Conservation (phyloP, 2,329 filamentous ascomycete genomes). For the Trichoderma atroviride region DNA sequence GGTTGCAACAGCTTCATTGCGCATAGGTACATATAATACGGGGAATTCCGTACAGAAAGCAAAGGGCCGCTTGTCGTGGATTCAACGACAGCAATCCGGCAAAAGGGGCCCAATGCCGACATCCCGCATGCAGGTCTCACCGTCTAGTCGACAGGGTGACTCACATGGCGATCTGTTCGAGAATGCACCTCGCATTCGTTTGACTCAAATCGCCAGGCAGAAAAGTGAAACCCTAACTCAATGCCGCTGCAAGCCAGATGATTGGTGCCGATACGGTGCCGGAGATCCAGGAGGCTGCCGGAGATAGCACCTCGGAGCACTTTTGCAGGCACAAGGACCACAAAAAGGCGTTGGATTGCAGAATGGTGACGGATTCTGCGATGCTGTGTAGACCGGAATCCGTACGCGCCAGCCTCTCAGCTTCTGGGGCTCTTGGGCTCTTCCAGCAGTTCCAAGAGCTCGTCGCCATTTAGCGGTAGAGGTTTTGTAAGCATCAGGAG, state of each 20-base stretch:
- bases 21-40: background rate
- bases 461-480: background rate
- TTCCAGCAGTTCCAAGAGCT: background rate
- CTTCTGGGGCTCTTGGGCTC: background rate
- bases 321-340: slow-evolving; percentile 1
- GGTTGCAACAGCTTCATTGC: background rate
- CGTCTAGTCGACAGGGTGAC: background rate
- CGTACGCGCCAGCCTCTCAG: slow-evolving; percentile 12
- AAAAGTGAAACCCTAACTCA: background rate
- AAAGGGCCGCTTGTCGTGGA: background rate
- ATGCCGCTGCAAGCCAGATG: background rate
- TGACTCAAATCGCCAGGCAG: background rate
- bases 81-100: background rate
- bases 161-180: background rate
- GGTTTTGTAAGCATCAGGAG: slow-evolving; percentile 9
- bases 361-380: slow-evolving; percentile 5
- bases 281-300: slow-evolving; percentile 5
- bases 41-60: background rate
- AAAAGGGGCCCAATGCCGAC: slow-evolving; percentile 10
- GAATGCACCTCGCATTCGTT: background rate
- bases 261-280: slow-evolving; percentile 15
- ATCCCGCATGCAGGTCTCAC: background rate
- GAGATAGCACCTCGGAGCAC: slow-evolving; percentile 20
- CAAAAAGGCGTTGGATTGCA: background rate
- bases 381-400: background rate